A percentile compares a stretch with the other conserved stretches of the same genome.
phyloP scores from a whole-genome alignment of 257 asterid species.

The Striga asiatica region DNA sequence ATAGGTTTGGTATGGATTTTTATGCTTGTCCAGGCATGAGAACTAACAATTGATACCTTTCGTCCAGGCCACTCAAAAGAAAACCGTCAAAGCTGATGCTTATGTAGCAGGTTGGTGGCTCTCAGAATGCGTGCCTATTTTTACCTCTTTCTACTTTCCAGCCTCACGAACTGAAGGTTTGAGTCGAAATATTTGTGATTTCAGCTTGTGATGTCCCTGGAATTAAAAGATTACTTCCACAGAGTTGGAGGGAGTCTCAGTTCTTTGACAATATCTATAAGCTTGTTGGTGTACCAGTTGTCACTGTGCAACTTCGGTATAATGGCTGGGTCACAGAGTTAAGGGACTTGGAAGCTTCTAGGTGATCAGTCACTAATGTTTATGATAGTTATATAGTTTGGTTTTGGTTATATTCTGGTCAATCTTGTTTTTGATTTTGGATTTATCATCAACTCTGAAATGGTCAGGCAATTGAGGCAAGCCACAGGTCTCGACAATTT shows the following conservation, averaged over 20 bases:
- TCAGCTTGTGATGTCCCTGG: conserved; percentile 99
- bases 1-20: background rate
- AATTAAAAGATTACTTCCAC: conserved; percentile 77
- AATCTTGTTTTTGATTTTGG: conserved; percentile 6
- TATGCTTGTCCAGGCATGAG: conserved; percentile 11
- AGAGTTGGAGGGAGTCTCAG: conserved; percentile 72
- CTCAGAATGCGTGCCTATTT: conserved; percentile 3
- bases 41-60: conserved; percentile 13
- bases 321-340: conserved; percentile 98
- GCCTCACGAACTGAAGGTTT: conserved; percentile 9
- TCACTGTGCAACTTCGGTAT: conserved; percentile 90
- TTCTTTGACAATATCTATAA: conserved; percentile 84
- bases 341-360: conserved; percentile 76
- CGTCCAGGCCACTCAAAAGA: conserved; percentile 87
- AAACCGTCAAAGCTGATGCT: conserved; percentile 81
- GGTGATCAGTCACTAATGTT: conserved; percentile 32
- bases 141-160: conserved; percentile 16
- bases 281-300: conserved; percentile 96
- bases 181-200: conserved; percentile 1
- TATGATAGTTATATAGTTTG: background rate
- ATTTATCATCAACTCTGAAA: conserved; percentile 9
- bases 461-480: conserved; percentile 59
- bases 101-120: conserved; percentile 81
- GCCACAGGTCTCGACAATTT: conserved; percentile 78
- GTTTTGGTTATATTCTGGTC: background rate